Conservation (phyloP, 78 protist species). For the Cavenderia fasciculata region DNA sequence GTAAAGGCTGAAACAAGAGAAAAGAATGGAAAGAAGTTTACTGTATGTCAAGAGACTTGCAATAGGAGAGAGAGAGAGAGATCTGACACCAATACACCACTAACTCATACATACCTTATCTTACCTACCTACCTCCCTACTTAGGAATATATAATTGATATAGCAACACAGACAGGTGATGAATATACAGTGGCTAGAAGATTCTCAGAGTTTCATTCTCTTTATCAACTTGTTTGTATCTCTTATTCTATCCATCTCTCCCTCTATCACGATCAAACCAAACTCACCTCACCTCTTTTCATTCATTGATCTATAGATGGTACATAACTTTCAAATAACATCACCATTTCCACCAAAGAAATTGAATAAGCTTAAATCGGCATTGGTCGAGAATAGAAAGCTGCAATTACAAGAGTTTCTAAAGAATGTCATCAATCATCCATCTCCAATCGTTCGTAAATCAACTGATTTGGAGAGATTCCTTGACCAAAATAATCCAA, state of each 20-base stretch:
- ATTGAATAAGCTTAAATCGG: constrained; percentile 29
- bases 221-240: constrained; percentile 34
- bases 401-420: constrained; percentile 38
- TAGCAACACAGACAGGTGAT: constrained; percentile 11
- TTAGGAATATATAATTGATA: constrained; percentile 57
- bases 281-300: background rate
- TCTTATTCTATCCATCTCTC: background rate
- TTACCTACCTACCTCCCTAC: background rate
- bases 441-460: constrained; percentile 10
- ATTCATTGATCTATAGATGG: background rate
- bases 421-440: constrained; percentile 8
- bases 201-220: constrained; percentile 44
- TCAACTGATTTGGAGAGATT: constrained; percentile 49
- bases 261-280: background rate
- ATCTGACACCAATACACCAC: background rate
- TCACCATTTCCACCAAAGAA: constrained; percentile 65
- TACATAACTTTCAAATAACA: constrained; percentile 55
- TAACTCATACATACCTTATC: background rate
- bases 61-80: too few species aligned
- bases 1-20: constrained; percentile 15
- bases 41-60: too few species aligned
- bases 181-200: constrained; percentile 72
- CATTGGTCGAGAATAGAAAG: constrained; percentile 33
- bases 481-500: constrained; percentile 31
- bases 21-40: constrained; percentile 38